Base-by-base conservation (phyloP, 2,329 filamentous ascomycete species). In the Nemania sp. region DNA sequence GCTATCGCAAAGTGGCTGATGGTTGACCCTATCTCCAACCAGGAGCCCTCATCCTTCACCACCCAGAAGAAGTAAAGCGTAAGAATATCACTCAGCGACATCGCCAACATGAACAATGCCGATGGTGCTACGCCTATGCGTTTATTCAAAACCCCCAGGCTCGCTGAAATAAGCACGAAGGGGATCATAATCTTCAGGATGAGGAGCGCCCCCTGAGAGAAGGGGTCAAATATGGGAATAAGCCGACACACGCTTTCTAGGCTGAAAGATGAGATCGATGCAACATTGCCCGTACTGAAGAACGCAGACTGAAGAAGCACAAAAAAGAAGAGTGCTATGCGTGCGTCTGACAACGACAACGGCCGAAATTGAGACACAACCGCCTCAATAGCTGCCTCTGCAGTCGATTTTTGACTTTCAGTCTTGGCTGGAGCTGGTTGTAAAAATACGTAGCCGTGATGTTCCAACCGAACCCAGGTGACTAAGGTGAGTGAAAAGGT, bases 41-140 rank as follows among this genome's bases (percentile, higher is more conserved):
- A 99, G 19, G 89, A 94, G 0, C 94, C 94, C 70, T 99, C 94
- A 64, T 99, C 94, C 66, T 89, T 89, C 40, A 99, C 94, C 65
- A 96, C 90, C 85, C 90, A 99, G 75, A 99, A 99, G 77, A 99
- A 99, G 66, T 94, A 90, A 47, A 99, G 79, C 3, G 94, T 97
- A 69, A 97, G 80, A 44, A 96, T 84, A 69, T 99, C 94, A 56
- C 89, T 92, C 46, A 95, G 83, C 0, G 89, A 89, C 84, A 97
- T 96, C 45, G 96, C 91, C 2, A 93, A 77, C 88, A 97, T 97
- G 74, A 97, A 97, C 3, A 99, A 76, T 5, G 91, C 90, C 33
- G 89, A 91, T 0, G 91, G 92, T 7, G 91, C 88, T 0, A 99
- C 88, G 14, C 89, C 88, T 0, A 99, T 77, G 6, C 88, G 78